Conservation (phyloP, 2,329 filamentous ascomycete species). For the Penicillium digitatum region DNA sequence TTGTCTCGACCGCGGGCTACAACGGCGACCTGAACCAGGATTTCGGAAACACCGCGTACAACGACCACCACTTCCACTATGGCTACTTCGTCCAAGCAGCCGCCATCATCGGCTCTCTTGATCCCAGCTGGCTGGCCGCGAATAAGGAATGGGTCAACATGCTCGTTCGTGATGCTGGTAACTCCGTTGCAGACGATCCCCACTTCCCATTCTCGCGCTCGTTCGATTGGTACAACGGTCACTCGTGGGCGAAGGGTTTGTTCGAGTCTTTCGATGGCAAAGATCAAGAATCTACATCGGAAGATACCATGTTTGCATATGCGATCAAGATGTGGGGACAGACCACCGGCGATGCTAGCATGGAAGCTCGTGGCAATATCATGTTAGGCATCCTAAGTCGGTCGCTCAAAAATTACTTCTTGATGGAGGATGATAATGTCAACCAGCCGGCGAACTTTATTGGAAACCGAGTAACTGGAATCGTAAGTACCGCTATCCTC, state of each 20-base stretch:
- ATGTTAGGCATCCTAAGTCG: slow-evolving; percentile 77
- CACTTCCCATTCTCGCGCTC: slow-evolving; percentile 76
- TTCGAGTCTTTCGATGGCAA: slow-evolving; percentile 54
- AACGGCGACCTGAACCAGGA: slow-evolving; percentile 65
- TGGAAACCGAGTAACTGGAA: slow-evolving; percentile 67
- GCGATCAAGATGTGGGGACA: slow-evolving; percentile 92
- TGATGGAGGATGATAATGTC: slow-evolving; percentile 67
- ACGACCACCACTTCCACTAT: slow-evolving; percentile 62
- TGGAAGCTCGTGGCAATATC: slow-evolving; percentile 79
- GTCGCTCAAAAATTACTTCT: slow-evolving; percentile 73
- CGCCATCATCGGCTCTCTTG: slow-evolving; percentile 74
- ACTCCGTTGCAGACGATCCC: slow-evolving; percentile 65
- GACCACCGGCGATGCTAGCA: slow-evolving; percentile 67
- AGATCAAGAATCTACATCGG: slow-evolving; percentile 73
- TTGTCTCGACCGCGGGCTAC: slow-evolving; percentile 74
- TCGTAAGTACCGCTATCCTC: slow-evolving; percentile 37
- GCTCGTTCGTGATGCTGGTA: slow-evolving; percentile 78
- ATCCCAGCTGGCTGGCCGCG: slow-evolving; percentile 66
- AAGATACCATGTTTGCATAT: slow-evolving; percentile 84
- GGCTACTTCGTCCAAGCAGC: slow-evolving; percentile 88
- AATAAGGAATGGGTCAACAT: slow-evolving; percentile 80
- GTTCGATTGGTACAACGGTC: slow-evolving; percentile 94
- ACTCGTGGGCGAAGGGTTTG: slow-evolving; percentile 76
- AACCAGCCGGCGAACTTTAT: slow-evolving; percentile 73
- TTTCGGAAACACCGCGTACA: slow-evolving; percentile 82